Conservation (phyloP, 768 basidiomycete genomes). For the Amanita jacksonii region DNA sequence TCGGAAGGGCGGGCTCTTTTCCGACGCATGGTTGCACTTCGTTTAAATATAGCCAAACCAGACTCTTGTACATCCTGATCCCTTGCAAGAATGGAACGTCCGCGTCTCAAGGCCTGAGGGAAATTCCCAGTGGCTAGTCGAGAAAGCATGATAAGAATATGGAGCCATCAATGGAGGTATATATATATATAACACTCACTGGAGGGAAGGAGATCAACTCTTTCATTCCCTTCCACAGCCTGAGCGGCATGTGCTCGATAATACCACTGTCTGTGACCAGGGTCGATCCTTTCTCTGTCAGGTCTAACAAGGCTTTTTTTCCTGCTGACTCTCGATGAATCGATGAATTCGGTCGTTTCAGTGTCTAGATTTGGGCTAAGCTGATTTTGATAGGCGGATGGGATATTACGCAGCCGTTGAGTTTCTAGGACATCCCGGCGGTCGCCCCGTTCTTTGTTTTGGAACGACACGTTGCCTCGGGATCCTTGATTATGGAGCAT, state of each 20-base stretch:
- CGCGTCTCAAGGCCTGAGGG: conserved; percentile 68
- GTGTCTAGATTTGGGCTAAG: conserved; percentile 26
- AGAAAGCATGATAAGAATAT: conserved; percentile 6
- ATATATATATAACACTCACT: conserved; percentile 42
- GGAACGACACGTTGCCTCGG: conserved; percentile 58
- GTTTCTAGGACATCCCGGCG: conserved; percentile 48
- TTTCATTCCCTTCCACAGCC: conserved; percentile 52
- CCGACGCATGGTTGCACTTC: conserved; percentile 70
- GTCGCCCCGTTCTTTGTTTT: conserved; percentile 60
- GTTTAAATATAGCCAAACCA: conserved; percentile 86
- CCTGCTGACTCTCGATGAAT: conserved; percentile 48
- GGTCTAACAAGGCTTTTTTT: conserved; percentile 92
- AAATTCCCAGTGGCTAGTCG: conserved; percentile 67
- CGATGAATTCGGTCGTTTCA: conserved; percentile 32
- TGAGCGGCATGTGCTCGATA: conserved; percentile 83
- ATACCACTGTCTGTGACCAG: conserved; percentile 89
- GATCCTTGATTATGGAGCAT: conserved; percentile 25
- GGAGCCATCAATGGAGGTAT: conserved; percentile 10
- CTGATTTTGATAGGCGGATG: conserved; percentile 33
- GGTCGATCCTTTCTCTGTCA: conserved; percentile 94
- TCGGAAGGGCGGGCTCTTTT: conserved; percentile 45
- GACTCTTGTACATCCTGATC: conserved; percentile 91
- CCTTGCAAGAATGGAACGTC: conserved; percentile 80
- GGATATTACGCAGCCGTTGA: conserved; percentile 38
- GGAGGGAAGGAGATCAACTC: conserved; percentile 70